Base-by-base conservation (phyloP, 73 alveolate species). In the Paramecium pentaurelia region DNA sequence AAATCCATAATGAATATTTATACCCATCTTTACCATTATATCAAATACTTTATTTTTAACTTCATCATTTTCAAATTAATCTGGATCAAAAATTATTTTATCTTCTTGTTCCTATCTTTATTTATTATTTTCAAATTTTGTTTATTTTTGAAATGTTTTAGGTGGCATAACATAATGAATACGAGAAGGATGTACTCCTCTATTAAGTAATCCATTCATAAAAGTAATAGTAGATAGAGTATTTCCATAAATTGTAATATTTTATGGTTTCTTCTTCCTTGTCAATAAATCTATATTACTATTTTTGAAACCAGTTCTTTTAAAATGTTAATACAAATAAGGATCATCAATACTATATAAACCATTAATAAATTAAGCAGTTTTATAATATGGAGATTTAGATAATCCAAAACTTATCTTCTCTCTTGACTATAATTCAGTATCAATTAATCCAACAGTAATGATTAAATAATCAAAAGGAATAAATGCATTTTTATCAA, bases 401-500 rank as follows among this genome's bases (percentile, higher is more conserved):
- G 51, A 96, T 16, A 96, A 84, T 34, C 99, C 99, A 75, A 96
- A 89, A 16, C 96, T 86, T 0, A 95, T 93, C 60, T 89, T 85
- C 28, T 97, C 97, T 44, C 95, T 42, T 40, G 92, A 51, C 49
- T 96, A 64, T 45, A 97, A 77, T 20, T 96, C 95, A 59, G 96
- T 94, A 86, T 98, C 99, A 92, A 97, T 97, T 60, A 98, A 94
- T 45, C 99, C 99, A 96, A 98, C 97, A 32, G 99, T 95, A 25
- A 97, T 95, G 60, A 98, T 93, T 42, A 97, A 93, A 80, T 97
- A 96, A 86, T 98, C 99, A 93, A 97, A 98, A 51, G 98, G 98
- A 59, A 98, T 60, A 27, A 95, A 95, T 32, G 99, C 96, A 90
- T 96, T 97, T 86, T 98, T 99, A 94, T 97, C 98, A 73, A 98